A percentile compares a stretch with the other conserved stretches of the same genome.
Evolutionary conservation across 2,329 filamentous ascomycete genomes (phyloP).

Genomic region (Hypocrella siamensis): DNA sequence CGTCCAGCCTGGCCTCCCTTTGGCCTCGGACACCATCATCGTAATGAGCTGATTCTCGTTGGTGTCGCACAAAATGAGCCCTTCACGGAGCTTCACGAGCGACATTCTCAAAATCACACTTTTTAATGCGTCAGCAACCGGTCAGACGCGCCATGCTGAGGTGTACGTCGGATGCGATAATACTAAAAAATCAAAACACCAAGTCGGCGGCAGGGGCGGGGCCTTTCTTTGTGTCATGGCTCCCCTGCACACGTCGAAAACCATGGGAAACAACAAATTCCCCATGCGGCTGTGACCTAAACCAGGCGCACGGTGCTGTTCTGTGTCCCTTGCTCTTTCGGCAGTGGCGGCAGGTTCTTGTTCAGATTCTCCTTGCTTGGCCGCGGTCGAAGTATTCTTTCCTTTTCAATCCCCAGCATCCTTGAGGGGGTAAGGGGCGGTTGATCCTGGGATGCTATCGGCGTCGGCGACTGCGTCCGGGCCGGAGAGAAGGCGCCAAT

Average conservation of each 20-base stretch:
- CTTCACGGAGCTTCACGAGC: neutral
- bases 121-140: neutral
- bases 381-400: constrained; percentile 23
- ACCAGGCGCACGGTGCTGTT: constrained; percentile 15
- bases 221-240: neutral
- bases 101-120: no score
- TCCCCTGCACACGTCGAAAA: neutral
- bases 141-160: neutral
- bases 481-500: constrained; percentile 21
- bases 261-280: constrained; percentile 7
- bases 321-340: constrained; percentile 16
- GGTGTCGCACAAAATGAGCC: no score
- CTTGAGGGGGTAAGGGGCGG: constrained; percentile 1
- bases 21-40: no score
- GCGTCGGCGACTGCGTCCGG: constrained; percentile 26
- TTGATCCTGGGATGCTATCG: constrained; percentile 17
- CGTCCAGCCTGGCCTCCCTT: no score
- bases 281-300: constrained; percentile 12
- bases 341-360: constrained; percentile 44
- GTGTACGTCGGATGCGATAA: no score
- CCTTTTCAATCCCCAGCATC: constrained; percentile 29
- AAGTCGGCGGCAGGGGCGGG: neutral
- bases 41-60: no score
- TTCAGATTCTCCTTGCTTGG: constrained; percentile 42
- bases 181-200: no score